Evolutionary conservation across 768 basidiomycete species (phyloP).

Genomic region (Flagelloscypha sp.): DNA sequence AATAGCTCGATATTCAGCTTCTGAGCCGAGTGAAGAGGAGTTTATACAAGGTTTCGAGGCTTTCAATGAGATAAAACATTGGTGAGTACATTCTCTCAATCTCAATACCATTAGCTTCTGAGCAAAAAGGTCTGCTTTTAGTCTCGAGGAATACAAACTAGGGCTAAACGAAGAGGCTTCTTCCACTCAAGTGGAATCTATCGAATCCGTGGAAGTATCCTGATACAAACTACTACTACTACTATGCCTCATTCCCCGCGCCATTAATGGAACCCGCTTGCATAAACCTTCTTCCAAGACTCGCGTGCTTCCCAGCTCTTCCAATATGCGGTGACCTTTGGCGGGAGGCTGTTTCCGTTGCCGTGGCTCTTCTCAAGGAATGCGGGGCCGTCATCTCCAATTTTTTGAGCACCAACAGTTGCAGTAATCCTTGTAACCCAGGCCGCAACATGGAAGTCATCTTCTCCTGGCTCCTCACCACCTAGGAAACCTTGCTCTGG

Average conservation of each 20-base stretch:
- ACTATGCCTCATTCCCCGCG: not conserved
- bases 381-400: conserved; percentile 27
- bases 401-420: conserved; percentile 26
- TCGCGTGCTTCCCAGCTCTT: conserved; percentile 34
- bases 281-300: conserved; percentile 39
- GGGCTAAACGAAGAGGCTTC: conserved; percentile 57
- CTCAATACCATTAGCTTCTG: not conserved
- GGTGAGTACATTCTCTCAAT: conserved; percentile 32
- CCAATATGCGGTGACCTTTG: conserved; percentile 34
- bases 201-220: not conserved
- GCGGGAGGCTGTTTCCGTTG: conserved; percentile 24
- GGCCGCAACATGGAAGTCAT: conserved; percentile 46
- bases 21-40: conserved; percentile 60
- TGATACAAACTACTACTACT: not conserved
- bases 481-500: conserved; percentile 39
- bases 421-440: conserved; percentile 44
- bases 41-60: conserved; percentile 57
- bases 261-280: conserved; percentile 33
- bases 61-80: conserved; percentile 49
- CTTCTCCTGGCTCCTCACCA: conserved; percentile 39
- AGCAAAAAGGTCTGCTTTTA: conserved; percentile 16
- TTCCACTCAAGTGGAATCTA: conserved; percentile 29
- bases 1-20: conserved; percentile 50
- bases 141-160: conserved; percentile 54
- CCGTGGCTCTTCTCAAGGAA: conserved; percentile 32